Evolutionary conservation across 1,284 basidiomycete species (phyloP).

Genomic region (Rhodotorula sp.): DNA sequence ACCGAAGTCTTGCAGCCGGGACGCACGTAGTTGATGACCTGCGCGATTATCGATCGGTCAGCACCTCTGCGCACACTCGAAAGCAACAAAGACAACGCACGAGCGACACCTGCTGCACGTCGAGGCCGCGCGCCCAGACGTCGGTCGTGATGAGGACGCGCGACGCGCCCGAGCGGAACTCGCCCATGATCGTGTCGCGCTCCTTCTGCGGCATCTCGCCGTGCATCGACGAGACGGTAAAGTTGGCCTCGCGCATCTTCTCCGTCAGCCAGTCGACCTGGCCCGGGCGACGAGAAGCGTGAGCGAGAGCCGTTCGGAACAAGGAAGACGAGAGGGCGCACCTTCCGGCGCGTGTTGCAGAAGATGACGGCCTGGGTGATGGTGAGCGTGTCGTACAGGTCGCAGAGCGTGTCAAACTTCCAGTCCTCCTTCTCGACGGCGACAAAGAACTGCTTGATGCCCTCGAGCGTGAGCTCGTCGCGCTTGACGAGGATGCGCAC

Average conservation of each 20-base stretch:
- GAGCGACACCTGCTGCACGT: constrained; percentile 96
- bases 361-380: constrained; percentile 99
- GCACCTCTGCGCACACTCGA: too few species aligned
- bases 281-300: background rate
- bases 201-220: constrained; percentile 99
- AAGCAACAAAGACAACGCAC: background rate
- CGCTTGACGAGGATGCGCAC: constrained; percentile 99
- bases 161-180: constrained; percentile 94
- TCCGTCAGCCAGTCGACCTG: constrained; percentile 98
- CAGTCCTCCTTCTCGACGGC: constrained; percentile 99
- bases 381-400: constrained; percentile 93
- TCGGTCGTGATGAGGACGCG: constrained; percentile 94
- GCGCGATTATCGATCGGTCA: too few species aligned
- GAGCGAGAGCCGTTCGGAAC: background rate
- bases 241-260: constrained; percentile 96
- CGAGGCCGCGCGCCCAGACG: constrained; percentile 98
- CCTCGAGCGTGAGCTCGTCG: constrained; percentile 98
- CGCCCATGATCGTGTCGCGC: constrained; percentile 97
- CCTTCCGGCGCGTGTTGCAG: constrained; percentile 98
- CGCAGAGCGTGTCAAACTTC: constrained; percentile 99
- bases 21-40: constrained; percentile 6
- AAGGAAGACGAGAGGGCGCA: constrained; percentile 48
- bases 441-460: constrained; percentile 99
- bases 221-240: constrained; percentile 71
- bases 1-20: too few species aligned